phyloP scores from a whole-genome alignment of 257 asterid genomes.

The Solanum neorickii region DNA sequence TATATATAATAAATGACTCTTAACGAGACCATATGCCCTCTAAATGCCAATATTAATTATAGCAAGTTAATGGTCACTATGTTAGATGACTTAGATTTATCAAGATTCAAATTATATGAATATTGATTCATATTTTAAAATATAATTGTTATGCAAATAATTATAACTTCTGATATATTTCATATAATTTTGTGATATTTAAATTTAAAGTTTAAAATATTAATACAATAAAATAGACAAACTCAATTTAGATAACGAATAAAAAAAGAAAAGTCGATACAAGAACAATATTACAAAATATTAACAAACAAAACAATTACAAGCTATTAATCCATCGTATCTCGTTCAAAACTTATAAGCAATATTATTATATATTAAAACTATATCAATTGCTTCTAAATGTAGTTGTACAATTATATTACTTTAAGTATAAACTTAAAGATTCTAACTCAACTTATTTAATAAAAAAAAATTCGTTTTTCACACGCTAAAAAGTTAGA shows the following conservation, averaged over 20 bases:
- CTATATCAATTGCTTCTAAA: background rate
- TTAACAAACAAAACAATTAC: background rate
- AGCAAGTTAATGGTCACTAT: background rate
- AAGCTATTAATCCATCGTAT: background rate
- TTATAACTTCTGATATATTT: background rate
- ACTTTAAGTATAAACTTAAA: background rate
- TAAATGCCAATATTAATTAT: background rate
- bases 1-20: background rate
- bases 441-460: background rate
- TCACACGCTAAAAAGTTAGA: background rate
- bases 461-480: accelerated
- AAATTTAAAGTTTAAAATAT: too few species aligned
- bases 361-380: background rate
- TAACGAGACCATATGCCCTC: background rate
- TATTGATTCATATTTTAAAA: background rate
- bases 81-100: background rate
- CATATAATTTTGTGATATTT: too few species aligned
- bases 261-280: accelerated
- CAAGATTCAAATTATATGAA: background rate
- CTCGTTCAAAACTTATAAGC: background rate
- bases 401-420: background rate
- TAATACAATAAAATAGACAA: background rate
- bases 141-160: background rate
- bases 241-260: background rate
- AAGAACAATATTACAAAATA: background rate